A percentile compares a stretch with the other conserved stretches of the same genome.
Conservation (phyloP, 305 asterid genomes). For the Fraxinus xanthoxyloides region DNA sequence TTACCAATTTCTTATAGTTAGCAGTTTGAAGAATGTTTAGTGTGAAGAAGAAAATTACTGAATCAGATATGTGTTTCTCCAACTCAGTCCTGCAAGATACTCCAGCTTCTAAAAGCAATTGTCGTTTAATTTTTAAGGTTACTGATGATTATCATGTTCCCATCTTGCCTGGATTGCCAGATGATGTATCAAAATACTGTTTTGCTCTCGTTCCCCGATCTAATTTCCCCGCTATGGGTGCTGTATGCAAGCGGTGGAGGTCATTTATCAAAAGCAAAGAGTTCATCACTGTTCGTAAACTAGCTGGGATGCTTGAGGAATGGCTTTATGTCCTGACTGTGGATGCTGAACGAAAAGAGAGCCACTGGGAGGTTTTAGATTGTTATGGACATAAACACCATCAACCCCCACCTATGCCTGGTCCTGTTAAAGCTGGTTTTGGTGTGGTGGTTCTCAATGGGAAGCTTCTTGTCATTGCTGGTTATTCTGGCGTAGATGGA, state of each 20-base stretch:
- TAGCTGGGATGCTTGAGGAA: constrained; percentile 72
- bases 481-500: constrained; percentile 43
- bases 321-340: constrained; percentile 69
- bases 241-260: constrained; percentile 73
- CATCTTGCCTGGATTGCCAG: constrained; percentile 77
- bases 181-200: constrained; percentile 69
- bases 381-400: constrained; percentile 50
- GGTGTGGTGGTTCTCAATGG: constrained; percentile 62
- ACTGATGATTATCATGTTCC: constrained; percentile 32
- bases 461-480: constrained; percentile 64
- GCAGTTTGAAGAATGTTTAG: constrained; percentile 42
- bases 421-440: constrained; percentile 52
- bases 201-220: constrained; percentile 75
- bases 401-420: constrained; percentile 61
- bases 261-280: constrained; percentile 65
- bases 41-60: constrained; percentile 43
- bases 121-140: constrained; percentile 28
- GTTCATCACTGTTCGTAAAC: constrained; percentile 51
- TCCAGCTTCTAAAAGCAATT: constrained; percentile 29
- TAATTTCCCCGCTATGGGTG: constrained; percentile 55
- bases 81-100: constrained; percentile 28
- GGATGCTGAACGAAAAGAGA: constrained; percentile 48
- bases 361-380: constrained; percentile 74
- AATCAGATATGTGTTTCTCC: constrained; percentile 46
- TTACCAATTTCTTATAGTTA: constrained; percentile 22